Conservation (phyloP, 148 eudicot species). For the Spergularia marina region DNA sequence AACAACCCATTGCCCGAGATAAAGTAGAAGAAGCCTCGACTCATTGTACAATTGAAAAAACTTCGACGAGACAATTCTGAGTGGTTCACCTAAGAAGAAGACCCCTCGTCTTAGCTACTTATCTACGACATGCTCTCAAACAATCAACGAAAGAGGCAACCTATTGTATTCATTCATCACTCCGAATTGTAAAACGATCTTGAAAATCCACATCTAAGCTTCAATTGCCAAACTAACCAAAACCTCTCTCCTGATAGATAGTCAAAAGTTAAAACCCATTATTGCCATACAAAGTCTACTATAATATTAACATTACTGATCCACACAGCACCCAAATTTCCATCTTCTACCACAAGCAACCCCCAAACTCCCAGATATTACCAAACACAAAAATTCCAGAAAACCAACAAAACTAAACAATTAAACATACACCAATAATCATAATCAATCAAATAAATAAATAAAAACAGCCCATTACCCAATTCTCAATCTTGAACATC, state of each 20-base stretch:
- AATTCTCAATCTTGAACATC: constrained; percentile 4
- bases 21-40: neutral
- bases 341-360: neutral
- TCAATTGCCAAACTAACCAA: neutral
- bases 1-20: neutral
- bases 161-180: neutral
- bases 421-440: too few species aligned
- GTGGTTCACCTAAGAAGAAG: too few species aligned
- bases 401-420: neutral
- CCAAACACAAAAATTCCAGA: neutral
- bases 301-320: neutral
- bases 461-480: constrained; percentile 9
- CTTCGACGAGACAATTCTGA: too few species aligned
- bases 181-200: neutral
- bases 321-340: neutral
- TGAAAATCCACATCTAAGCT: neutral
- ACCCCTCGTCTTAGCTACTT: neutral
- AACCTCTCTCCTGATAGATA: neutral
- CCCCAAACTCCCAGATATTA: neutral
- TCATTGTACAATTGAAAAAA: neutral
- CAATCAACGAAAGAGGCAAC: neutral
- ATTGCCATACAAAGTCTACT: constrained; percentile 6
- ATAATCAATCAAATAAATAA: neutral
- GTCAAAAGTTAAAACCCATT: neutral
- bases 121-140: neutral